A percentile compares a stretch with the other conserved stretches of the same genome.
These are phyloP conservation scores for Yamadazyma blattariae DNA, from an alignment of 1,139 yeast genomes.

Conservation along the genomic window DNA sequence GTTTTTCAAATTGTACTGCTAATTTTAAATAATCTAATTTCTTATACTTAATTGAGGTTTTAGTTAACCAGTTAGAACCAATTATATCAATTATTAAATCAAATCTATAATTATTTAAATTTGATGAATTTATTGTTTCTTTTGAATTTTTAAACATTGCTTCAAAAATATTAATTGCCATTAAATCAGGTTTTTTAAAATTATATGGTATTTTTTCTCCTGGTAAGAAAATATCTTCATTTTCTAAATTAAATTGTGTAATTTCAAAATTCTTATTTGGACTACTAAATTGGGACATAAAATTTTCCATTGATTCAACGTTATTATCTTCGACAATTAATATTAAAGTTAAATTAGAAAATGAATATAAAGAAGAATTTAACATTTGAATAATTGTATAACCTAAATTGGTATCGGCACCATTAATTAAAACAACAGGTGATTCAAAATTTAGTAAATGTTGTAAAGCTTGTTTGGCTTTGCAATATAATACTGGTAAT, in stretches of 20 bases:
- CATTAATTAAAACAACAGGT: slow-evolving; percentile 38
- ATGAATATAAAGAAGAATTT: slow-evolving; percentile 22
- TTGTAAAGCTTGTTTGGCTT: slow-evolving; percentile 37
- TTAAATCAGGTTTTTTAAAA: slow-evolving; percentile 39
- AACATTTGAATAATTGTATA: slow-evolving; percentile 34
- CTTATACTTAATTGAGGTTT: slow-evolving; percentile 23
- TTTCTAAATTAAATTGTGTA: slow-evolving; percentile 33
- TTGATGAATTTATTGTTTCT: slow-evolving; percentile 18
- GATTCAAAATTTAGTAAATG: slow-evolving; percentile 18
- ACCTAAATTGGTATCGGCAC: slow-evolving; percentile 44
- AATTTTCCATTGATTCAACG: slow-evolving; percentile 19
- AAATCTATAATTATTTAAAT: slow-evolving; percentile 28
- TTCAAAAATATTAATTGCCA: slow-evolving; percentile 39
- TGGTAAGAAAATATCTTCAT: slow-evolving; percentile 35
- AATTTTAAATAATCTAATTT: slow-evolving; percentile 30
- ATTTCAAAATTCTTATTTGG: slow-evolving; percentile 21
- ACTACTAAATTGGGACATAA: slow-evolving; percentile 20
- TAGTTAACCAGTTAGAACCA: slow-evolving; percentile 41
- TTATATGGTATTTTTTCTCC: slow-evolving; percentile 35
- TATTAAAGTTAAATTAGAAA: slow-evolving; percentile 27
- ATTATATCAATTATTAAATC: slow-evolving; percentile 41
- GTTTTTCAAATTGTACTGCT: slow-evolving; percentile 27
- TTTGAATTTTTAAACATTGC: slow-evolving; percentile 26
- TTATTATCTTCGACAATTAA: slow-evolving; percentile 31
- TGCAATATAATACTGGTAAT: slow-evolving; percentile 37